A percentile compares a stretch with the other conserved stretches of the same genome.
phyloP scores from a whole-genome alignment of 2,329 filamentous ascomycete species.

The Fusarium sp. region DNA sequence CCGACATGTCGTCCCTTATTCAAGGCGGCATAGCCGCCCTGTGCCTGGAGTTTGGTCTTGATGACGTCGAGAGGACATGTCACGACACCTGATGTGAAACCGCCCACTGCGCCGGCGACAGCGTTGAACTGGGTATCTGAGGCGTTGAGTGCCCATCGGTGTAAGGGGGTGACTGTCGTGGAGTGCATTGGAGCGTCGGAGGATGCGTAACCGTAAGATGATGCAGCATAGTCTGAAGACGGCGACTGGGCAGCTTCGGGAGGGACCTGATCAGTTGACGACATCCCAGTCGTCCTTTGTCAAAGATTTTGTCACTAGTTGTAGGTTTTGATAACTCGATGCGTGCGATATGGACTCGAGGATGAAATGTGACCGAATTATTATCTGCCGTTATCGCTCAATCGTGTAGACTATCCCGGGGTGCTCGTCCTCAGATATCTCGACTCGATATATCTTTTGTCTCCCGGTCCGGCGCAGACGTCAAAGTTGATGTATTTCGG shows the following conservation, averaged over 20 bases:
- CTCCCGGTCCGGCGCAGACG: conserved; percentile 15
- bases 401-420: not conserved
- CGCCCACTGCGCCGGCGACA: conserved; percentile 86
- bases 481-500: conserved; percentile 20
- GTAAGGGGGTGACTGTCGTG: conserved; percentile 55
- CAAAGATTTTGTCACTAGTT: conserved; percentile 4
- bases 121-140: conserved; percentile 79
- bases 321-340: conserved; percentile 14
- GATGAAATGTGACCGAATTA: not conserved
- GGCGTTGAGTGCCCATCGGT: conserved; percentile 66
- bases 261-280: conserved; percentile 63
- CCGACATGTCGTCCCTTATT: conserved; percentile 61
- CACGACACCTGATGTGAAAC: conserved; percentile 91
- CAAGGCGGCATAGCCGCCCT: conserved; percentile 78
- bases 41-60: conserved; percentile 97
- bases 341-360: conserved; percentile 8
- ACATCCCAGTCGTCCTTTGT: conserved; percentile 48
- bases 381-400: conserved; percentile 11
- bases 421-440: conserved; percentile 1
- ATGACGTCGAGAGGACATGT: conserved; percentile 98
- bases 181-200: conserved; percentile 49
- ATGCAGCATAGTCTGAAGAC: conserved; percentile 51
- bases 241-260: conserved; percentile 46
- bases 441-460: conserved; percentile 2
- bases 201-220: conserved; percentile 49